These are phyloP conservation scores for Diplogelasinospora grovesii DNA, from an alignment of 495 filamentous ascomycete genomes.

Conservation along the genomic window DNA sequence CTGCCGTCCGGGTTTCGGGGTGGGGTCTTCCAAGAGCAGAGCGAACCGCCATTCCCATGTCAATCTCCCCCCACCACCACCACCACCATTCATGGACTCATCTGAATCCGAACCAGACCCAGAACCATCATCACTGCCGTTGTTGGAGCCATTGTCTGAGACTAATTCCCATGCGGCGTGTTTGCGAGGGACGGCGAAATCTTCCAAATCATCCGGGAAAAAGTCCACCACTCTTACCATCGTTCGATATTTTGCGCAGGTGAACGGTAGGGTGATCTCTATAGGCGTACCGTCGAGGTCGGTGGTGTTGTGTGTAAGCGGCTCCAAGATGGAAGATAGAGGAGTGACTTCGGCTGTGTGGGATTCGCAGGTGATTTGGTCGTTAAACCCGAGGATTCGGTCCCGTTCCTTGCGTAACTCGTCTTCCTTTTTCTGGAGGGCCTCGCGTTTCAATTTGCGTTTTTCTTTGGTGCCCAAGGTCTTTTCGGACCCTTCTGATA, in stretches of 20 bases:
- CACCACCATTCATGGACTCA: conserved; percentile 11
- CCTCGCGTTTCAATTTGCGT: conserved; percentile 11
- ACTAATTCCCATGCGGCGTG: too few species aligned
- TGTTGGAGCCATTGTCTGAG: too few species aligned
- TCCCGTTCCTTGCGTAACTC: conserved; percentile 21
- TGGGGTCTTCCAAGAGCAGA: conserved; percentile 61
- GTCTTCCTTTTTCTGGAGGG: conserved; percentile 3
- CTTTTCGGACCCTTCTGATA: neutral
- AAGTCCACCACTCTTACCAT: conserved; percentile 76
- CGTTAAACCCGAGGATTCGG: conserved; percentile 22
- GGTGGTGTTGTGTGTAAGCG: conserved; percentile 28
- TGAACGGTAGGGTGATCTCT: conserved; percentile 53
- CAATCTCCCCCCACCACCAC: conserved; percentile 8
- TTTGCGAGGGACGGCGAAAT: conserved; percentile 59
- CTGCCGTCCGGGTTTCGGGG: conserved; percentile 25
- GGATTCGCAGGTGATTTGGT: conserved; percentile 40
- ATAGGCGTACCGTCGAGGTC: conserved; percentile 31
- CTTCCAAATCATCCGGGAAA: conserved; percentile 60
- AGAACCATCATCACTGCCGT: conserved; percentile 25
- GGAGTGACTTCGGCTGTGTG: conserved; percentile 31
- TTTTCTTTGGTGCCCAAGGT: neutral
- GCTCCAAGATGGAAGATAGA: conserved; percentile 47
- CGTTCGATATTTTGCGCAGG: conserved; percentile 63
- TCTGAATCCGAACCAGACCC: too few species aligned
- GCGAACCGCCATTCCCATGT: conserved; percentile 77